Base-by-base conservation (phyloP, 192 early-diverging fungal genomes). In the Coemansia sp. region DNA sequence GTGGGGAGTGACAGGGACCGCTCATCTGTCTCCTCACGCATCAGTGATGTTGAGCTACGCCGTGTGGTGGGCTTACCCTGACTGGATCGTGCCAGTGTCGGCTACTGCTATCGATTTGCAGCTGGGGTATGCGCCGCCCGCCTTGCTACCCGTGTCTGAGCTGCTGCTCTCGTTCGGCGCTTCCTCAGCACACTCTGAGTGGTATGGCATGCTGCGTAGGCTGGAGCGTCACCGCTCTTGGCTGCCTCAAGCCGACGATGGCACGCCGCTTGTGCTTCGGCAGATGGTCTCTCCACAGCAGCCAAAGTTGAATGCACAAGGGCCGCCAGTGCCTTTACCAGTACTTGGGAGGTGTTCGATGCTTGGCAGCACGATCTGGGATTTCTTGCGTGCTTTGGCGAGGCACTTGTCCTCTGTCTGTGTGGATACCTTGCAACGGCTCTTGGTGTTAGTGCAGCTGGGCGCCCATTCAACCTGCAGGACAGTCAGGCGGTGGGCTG, bases 131-230 rank as follows among this genome's bases (percentile, higher is more conserved):
- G 16, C 39, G n/a, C 60, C 56, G 2, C 52, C 52, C 3, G 26
- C 68, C 55, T 38, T 25, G 18, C 47, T 61, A 1, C 45, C 55
- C 9, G 43, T 45, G 28, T 3, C 58, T 2, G 47, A 37, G 10
- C 47, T 56, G 20, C 45, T 60, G n/a, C 18, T 14, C 3, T 53
- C 31, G 18, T 68, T 70, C 47, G 58, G 41, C 3, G 43, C 52
- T 11, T 10, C 65, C 8, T 59, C 62, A 21, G 56, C 55, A 10
- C 56, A 64, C 11, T 74, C 77, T 0, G 77, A 80, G 59, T 80
- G 77, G 77, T 80, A 72, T 56, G 77, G 65, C 35, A 75, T 80
- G 77, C 66, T 80, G 12, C 72, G 68, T 23, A 60, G 77, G 1
- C 41, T 75, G 62, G 65, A 75, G 53, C 62, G 64, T 20, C 59